Base-by-base conservation (phyloP, 176 grass and related monocot species). In the Carex scoparia region DNA sequence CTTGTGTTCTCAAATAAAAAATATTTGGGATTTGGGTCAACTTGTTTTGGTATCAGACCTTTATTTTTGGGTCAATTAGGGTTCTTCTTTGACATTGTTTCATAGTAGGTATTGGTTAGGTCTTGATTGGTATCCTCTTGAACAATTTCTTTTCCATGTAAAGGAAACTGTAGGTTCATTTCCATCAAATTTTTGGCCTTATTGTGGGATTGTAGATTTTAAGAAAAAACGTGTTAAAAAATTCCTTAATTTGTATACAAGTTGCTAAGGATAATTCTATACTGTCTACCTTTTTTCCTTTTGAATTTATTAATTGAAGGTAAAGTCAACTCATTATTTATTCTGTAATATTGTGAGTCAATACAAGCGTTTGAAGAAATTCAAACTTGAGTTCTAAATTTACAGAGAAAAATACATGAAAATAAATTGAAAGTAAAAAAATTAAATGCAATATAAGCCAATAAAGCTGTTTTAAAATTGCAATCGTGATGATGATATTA, bases 161-260 rank as follows among this genome's bases (percentile, higher is more conserved):
- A 11, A 73, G 69, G 40, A 73, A 73, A 73, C n/a, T 73, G 16
- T 73, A 74, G 44, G 28, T 74, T 74, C 40, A 74, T 53, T 74
- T 74, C 70, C 40, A 51, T 49, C 23, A 19, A 19, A 28, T 51
- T 6, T 42, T 44, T 46, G 23, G 4, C 18, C 38, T 19, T 73
- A 5, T 48, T 16, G 40, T 49, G 40, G 69, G 16, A 44, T 73
- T 49, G 8, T 10, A 68, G 31, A 68, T 18, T 72, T 42, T 46
- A 72, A 40, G 32, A 74, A 74, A 74, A 28, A 13, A 60, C 4
- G 44, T 74, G 67, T 74, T 51, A 12, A 27, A 66, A 73, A 46
- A 28, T 74, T 48, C n/a, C 9, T 51, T 74, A 51, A 74, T 74
- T 69, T 69, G 11, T 69, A 38, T 69, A 38, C 32, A 8, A 69